phyloP scores from a whole-genome alignment of 441 rosid genomes.

The Hura crepitans region DNA sequence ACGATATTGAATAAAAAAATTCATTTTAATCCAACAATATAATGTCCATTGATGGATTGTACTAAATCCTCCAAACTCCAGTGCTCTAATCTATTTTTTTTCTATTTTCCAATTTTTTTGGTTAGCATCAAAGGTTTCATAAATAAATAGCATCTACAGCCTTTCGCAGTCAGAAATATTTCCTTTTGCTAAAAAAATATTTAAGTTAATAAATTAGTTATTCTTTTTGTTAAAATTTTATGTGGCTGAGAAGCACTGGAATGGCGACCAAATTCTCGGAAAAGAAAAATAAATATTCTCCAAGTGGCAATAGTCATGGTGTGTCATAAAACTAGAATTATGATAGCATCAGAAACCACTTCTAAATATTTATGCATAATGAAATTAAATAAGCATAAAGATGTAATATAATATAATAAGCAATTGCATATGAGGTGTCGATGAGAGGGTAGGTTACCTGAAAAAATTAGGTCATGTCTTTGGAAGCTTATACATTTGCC shows the following conservation, averaged over 20 bases:
- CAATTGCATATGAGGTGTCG: background rate
- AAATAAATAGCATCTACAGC: no score
- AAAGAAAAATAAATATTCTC: background rate
- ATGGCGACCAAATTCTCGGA: background rate
- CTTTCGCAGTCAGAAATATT: no score
- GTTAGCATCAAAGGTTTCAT: no score
- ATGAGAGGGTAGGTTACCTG: conserved; percentile 16
- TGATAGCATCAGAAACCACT: background rate
- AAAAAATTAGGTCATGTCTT: conserved; percentile 27
- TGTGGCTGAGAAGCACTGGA: background rate
- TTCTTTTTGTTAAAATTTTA: background rate
- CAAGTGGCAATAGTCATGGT: background rate
- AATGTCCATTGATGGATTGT: no score
- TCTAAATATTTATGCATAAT: background rate
- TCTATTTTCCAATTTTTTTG: no score
- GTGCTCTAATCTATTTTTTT: no score
- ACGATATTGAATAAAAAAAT: no score
- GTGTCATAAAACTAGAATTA: background rate
- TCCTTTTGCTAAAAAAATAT: no score
- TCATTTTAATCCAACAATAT: no score
- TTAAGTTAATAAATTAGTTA: no score
- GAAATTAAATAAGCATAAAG: background rate
- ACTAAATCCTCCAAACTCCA: no score
- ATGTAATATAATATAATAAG: background rate
- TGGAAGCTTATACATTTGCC: background rate